phyloP scores from a whole-genome alignment of 2,329 filamentous ascomycete species.

The Pseudocercospora vitis region DNA sequence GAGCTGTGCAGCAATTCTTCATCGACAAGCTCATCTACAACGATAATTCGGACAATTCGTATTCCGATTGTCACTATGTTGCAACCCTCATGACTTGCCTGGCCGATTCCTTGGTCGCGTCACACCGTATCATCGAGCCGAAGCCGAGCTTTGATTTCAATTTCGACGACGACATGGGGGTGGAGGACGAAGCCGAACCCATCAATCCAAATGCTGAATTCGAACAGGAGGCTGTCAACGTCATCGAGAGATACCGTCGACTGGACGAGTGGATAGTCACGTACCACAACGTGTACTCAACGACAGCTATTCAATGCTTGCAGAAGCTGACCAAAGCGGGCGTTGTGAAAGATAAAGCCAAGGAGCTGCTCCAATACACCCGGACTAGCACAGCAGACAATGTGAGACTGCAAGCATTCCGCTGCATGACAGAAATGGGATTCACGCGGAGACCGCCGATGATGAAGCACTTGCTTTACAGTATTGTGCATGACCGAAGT shows the following conservation, averaged over 20 bases:
- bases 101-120: conserved; percentile 54
- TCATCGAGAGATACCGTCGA: conserved; percentile 62
- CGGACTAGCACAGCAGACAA: conserved; percentile 59
- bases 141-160: conserved; percentile 36
- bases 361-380: conserved; percentile 63
- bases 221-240: conserved; percentile 57
- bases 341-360: conserved; percentile 53
- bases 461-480: conserved; percentile 58
- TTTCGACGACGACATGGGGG: conserved; percentile 48
- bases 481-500: conserved; percentile 58
- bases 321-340: conserved; percentile 55
- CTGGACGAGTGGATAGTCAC: conserved; percentile 68
- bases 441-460: conserved; percentile 54
- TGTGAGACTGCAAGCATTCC: conserved; percentile 60
- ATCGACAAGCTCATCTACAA: conserved; percentile 90
- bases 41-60: conserved; percentile 85
- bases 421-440: conserved; percentile 57
- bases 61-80: conserved; percentile 87
- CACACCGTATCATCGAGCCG: conserved; percentile 32
- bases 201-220: conserved; percentile 53
- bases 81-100: conserved; percentile 71
- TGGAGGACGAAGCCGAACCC: conserved; percentile 47
- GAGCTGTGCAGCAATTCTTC: conserved; percentile 77
- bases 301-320: conserved; percentile 61
- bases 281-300: conserved; percentile 64